Base-by-base conservation (phyloP, 1,284 basidiomycete species). In the Trichosporon asahii region DNA sequence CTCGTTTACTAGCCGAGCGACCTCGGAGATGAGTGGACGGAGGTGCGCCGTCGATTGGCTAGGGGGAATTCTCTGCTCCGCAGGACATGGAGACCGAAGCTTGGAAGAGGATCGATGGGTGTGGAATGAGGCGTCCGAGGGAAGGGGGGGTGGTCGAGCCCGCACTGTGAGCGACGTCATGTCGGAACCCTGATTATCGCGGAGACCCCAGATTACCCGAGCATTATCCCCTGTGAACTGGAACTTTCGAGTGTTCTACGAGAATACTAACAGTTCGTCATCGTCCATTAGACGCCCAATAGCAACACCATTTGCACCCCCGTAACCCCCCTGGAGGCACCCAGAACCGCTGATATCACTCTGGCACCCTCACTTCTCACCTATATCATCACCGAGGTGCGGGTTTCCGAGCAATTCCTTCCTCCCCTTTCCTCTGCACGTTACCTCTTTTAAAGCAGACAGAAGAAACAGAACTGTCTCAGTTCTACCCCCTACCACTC, bases 141-240 rank as follows among this genome's bases (percentile, higher is more conserved):
- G 35, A 14, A n/a, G 40, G 8, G 18, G 15, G 15, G 40, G 40
- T n/a, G 18, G n/a, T n/a, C n/a, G n/a, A 14, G 15, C 6, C 40
- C 40, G 18, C 40, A n/a, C 40, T 44, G 18, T n/a, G 40, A 44
- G 40, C 40, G 49, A 53, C 49, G 49, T 53, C 49, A 53, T 53
- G 49, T 53, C 49, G 49, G 49, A 9, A 53, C 23, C 49, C 49
- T 53, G 49, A 53, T 53, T 23, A 12, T 23, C 21, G 49, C 49
- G 49, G 49, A 53, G 49, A 53, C 49, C 49, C 49, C 49, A 53
- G 49, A 53, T 53, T 53, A 53, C 49, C 49, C 49, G 49, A 53
- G 49, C 49, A 25, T 53, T 53, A 53, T 53, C 49, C 49, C 49
- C 49, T 53, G 49, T 23, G 49, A 53, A 53, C 21, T 53, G 49